phyloP scores from a whole-genome alignment of 441 rosid species.

The Erodium texanum region DNA sequence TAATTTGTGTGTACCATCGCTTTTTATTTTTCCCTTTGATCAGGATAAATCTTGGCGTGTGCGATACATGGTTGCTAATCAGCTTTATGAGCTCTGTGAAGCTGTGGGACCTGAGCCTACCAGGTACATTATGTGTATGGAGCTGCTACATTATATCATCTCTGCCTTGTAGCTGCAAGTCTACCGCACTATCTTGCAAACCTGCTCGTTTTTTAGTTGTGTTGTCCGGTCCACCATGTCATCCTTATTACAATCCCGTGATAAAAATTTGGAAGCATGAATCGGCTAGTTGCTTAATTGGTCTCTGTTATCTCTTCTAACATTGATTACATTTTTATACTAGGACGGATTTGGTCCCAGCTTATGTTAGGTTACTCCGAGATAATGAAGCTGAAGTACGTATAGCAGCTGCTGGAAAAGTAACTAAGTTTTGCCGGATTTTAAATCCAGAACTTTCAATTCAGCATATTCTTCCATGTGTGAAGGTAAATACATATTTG shows the following conservation, averaged over 20 bases:
- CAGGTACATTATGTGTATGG: constrained; percentile 33
- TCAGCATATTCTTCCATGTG: constrained; percentile 79
- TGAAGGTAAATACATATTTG: constrained; percentile 38
- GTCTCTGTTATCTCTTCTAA: background rate
- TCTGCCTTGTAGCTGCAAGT: background rate
- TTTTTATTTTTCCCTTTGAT: constrained; percentile 7
- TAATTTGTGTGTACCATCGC: background rate
- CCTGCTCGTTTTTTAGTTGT: background rate
- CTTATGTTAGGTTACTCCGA: constrained; percentile 79
- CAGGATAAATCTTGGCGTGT: constrained; percentile 99
- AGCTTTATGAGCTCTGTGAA: constrained; percentile 85
- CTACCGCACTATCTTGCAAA: too few relatives aligned
- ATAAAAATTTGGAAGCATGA: background rate
- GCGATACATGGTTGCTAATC: constrained; percentile 97
- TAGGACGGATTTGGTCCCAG: constrained; percentile 83
- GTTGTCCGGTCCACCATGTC: background rate
- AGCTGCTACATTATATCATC: background rate
- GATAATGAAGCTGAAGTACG: constrained; percentile 99
- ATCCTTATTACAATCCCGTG: background rate
- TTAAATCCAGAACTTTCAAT: constrained; percentile 74
- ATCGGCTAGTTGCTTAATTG: background rate
- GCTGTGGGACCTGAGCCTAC: constrained; percentile 96
- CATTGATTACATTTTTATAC: constrained; percentile 9
- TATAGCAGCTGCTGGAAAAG: constrained; percentile 97
- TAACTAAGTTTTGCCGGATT: constrained; percentile 74